Evolutionary conservation across 2,329 filamentous ascomycete genomes (phyloP).

Genomic region (Venturia carpophila): DNA sequence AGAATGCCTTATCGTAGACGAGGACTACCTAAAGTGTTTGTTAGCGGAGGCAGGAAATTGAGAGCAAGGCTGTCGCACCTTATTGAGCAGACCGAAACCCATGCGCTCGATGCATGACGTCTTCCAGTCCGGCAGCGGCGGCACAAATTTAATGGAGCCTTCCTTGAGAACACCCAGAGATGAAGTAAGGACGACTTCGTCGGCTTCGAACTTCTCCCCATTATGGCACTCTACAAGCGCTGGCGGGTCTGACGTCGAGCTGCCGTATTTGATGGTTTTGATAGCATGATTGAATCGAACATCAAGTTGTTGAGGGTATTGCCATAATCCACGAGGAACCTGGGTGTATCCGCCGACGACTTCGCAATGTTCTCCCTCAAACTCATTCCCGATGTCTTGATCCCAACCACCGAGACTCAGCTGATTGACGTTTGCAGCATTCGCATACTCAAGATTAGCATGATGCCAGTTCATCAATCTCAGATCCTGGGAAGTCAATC

Average conservation of each 20-base stretch:
- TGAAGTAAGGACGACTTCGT: slow-evolving; percentile 82
- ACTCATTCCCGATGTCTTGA: slow-evolving; percentile 95
- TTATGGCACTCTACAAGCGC: slow-evolving; percentile 67
- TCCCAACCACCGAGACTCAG: slow-evolving; percentile 91
- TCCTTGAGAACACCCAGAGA: slow-evolving; percentile 88
- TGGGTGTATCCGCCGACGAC: slow-evolving; percentile 90
- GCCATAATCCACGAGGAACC: slow-evolving; percentile 77
- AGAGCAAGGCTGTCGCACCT: slow-evolving; percentile 40
- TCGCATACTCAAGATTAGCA: slow-evolving; percentile 96
- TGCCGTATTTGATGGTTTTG: slow-evolving; percentile 19
- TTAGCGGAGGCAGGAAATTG: background rate
- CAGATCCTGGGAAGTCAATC: slow-evolving; percentile 78
- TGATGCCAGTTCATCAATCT: slow-evolving; percentile 96
- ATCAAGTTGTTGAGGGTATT: slow-evolving; percentile 67
- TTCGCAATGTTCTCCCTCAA: slow-evolving; percentile 90
- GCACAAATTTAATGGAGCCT: slow-evolving; percentile 75
- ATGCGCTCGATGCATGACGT: slow-evolving; percentile 69
- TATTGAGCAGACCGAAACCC: slow-evolving; percentile 91
- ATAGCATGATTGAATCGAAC: slow-evolving; percentile 68
- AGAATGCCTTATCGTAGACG: slow-evolving; percentile 83
- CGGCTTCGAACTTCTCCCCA: slow-evolving; percentile 70
- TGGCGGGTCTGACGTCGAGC: slow-evolving; percentile 30
- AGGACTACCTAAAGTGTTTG: slow-evolving; percentile 54
- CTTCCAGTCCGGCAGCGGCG: slow-evolving; percentile 84
- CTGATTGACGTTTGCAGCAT: slow-evolving; percentile 78